Percentiles rank a stretch among this genome's conserved stretches.
phyloP scores from a whole-genome alignment of 352 stramenopile genomes.

The Globisporangium okanoganense region DNA sequence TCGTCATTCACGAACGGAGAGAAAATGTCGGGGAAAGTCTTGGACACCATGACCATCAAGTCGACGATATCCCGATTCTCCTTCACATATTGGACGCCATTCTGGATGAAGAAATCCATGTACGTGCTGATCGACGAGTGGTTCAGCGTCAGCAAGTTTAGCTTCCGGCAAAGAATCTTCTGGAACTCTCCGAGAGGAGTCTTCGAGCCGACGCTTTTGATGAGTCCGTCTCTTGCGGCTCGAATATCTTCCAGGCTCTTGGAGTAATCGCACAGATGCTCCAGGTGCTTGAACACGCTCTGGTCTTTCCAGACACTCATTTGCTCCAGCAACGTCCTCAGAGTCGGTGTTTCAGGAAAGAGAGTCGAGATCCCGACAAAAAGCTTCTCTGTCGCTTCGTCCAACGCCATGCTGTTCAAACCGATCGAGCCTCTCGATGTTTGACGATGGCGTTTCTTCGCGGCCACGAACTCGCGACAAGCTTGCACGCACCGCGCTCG shows the following conservation, averaged over 20 bases:
- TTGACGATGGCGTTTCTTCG: constrained; percentile 42
- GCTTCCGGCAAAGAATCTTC: constrained; percentile 80
- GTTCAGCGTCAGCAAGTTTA: constrained; percentile 69
- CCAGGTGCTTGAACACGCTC: constrained; percentile 72
- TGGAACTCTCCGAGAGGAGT: constrained; percentile 68
- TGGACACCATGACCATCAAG: constrained; percentile 47
- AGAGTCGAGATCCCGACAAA: constrained; percentile 36
- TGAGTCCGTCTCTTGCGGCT: constrained; percentile 53
- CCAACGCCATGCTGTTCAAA: constrained; percentile 13
- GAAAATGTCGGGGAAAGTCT: constrained; percentile 47
- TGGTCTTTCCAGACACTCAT: constrained; percentile 75
- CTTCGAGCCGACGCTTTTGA: constrained; percentile 81
- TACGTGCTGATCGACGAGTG: constrained; percentile 30
- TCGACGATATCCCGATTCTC: constrained; percentile 58
- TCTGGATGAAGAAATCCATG: constrained; percentile 39
- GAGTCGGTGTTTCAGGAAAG: constrained; percentile 53
- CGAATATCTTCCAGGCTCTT: constrained; percentile 47
- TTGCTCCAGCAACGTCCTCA: constrained; percentile 60
- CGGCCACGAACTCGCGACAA: constrained; percentile 33
- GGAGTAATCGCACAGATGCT: constrained; percentile 48
- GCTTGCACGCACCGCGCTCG: constrained; percentile 42
- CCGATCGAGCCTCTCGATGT: constrained; percentile 12
- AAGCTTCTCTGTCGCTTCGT: constrained; percentile 32
- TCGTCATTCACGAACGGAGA: constrained; percentile 45
- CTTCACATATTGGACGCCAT: constrained; percentile 20